Percentiles rank a stretch among this genome's conserved stretches.
Evolutionary conservation across 257 asterid species (phyloP).

Genomic region (Linaria vulgaris): DNA sequence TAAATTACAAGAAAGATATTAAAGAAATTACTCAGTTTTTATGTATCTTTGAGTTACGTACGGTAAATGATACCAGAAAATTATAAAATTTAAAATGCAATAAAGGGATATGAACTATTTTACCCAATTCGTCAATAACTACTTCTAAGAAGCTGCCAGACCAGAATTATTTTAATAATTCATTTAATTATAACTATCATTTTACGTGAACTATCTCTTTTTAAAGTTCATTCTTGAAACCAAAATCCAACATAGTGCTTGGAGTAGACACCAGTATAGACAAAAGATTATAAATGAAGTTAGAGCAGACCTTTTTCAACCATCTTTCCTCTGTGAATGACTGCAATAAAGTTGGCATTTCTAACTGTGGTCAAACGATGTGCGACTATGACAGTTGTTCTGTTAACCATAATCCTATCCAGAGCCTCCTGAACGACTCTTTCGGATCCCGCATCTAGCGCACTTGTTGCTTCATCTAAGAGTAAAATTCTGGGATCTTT

Average conservation of each 20-base stretch:
- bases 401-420: constrained; percentile 77
- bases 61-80: too few species aligned
- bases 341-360: constrained; percentile 77
- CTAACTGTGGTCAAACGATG: constrained; percentile 80
- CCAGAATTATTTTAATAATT: too few species aligned
- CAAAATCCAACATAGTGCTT: too few species aligned
- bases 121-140: too few species aligned
- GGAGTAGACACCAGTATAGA: too few species aligned
- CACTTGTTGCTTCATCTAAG: constrained; percentile 89
- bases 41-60: too few species aligned
- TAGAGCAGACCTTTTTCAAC: constrained; percentile 61
- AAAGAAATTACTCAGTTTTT: neutral
- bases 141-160: too few species aligned
- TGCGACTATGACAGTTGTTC: constrained; percentile 80
- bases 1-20: neutral
- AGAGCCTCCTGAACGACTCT: constrained; percentile 82
- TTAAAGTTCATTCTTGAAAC: too few species aligned
- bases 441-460: constrained; percentile 88
- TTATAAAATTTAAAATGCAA: too few species aligned
- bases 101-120: too few species aligned
- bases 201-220: too few species aligned
- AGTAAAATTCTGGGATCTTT: constrained; percentile 79
- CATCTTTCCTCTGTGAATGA: constrained; percentile 74
- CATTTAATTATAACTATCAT: too few species aligned
- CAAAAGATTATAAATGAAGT: neutral